Base-by-base conservation (phyloP, 2,329 filamentous ascomycete genomes). In the Cercospora zeae-maydis region DNA sequence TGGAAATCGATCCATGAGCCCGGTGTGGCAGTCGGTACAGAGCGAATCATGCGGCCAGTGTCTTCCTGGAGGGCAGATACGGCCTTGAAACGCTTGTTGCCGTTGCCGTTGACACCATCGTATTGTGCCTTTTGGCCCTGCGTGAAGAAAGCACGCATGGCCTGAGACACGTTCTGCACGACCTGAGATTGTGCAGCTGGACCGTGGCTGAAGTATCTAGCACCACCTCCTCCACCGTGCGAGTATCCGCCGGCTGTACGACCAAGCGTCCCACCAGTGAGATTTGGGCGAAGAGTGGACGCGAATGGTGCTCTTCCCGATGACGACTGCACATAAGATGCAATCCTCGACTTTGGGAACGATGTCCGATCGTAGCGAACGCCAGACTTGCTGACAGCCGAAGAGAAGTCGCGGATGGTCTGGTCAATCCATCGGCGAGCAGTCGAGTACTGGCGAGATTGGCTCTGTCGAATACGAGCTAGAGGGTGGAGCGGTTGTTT, bases 161-260 rank as follows among this genome's bases (percentile, higher is more conserved):
- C 95, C 70, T 92, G 88, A 11, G 92, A 96, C n/a, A 97, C 93
- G 77, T 96, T 96, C 76, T 95, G 90, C 57, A 98, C 86, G 52
- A 98, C 92, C 75, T 98, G 91, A 1, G 93, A 92, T 39, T 92
- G 92, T 7, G 88, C 86, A 9, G 91, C 89, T 1, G 93, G 92
- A 0, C 87, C 86, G 78, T 97, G 93, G 1, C 92, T 96, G 79
- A 98, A 98, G 80, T 93, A 93, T 68, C 93, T 85, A 24, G 88
- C 86, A 49, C 89, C 90, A 68, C 90, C 87, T 63, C 86, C 76
- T 52, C 87, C 83, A 33, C 88, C 88, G 61, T 91, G 79, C 67
- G 83, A 83, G 75, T 99, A 99, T n/a, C 95, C 95, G 68, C 93
- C 92, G 7, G 93, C 91, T 39, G 91, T 91, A 61, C 93, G 87